Evolutionary conservation across 257 asterid species (phyloP).

Genomic region (Cruciata laevipes): DNA sequence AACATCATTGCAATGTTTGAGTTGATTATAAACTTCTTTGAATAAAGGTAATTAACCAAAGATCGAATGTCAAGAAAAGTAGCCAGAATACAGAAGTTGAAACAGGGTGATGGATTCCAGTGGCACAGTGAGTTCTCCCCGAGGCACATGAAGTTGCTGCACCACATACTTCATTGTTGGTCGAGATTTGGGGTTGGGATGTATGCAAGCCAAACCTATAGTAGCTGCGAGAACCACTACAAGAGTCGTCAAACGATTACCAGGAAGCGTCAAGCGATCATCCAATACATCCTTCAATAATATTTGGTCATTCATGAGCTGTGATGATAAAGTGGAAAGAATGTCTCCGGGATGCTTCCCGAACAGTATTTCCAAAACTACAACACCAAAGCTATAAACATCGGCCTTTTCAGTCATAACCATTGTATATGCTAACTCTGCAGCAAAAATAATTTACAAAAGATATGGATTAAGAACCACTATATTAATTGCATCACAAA

Average conservation of each 20-base stretch:
- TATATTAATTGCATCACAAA: no score
- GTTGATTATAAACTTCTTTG: no score
- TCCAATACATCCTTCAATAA: conserved; percentile 1
- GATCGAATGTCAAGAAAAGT: not conserved
- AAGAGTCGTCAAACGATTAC: no score
- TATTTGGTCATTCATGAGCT: not conserved
- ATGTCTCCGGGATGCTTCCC: conserved; percentile 10
- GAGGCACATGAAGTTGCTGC: not conserved
- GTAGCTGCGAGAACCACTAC: not conserved
- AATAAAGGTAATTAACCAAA: no score
- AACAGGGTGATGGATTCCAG: not conserved
- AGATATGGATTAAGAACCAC: no score
- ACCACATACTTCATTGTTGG: conserved; percentile 5
- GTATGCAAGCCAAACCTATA: not conserved
- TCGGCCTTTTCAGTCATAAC: conserved; percentile 1
- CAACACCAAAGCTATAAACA: conserved; percentile 8
- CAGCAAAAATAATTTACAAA: not conserved
- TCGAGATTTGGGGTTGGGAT: conserved; percentile 1
- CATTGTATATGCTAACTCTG: conserved; percentile 7
- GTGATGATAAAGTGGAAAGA: not conserved
- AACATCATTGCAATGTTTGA: no score
- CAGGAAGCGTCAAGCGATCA: not conserved
- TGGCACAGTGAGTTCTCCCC: not conserved
- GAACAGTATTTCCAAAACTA: conserved; percentile 1
- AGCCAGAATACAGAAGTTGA: not conserved